Percentiles rank a stretch among this genome's conserved stretches.
Evolutionary conservation across 2,329 filamentous ascomycete genomes (phyloP).

Genomic region (Fusarium nanum): DNA sequence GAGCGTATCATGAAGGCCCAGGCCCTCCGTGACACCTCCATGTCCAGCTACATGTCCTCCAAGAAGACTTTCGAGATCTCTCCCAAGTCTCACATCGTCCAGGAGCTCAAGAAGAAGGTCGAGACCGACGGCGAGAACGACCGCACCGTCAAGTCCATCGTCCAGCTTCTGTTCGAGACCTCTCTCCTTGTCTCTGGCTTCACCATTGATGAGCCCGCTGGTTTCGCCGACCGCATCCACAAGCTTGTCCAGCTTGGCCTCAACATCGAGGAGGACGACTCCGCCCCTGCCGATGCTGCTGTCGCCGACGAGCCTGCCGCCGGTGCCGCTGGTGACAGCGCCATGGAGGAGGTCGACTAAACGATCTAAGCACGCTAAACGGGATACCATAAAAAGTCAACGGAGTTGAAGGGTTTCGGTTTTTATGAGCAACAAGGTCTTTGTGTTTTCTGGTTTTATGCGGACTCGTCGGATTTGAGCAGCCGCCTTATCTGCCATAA

Average conservation of each 20-base stretch:
- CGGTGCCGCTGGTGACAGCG: conserved; percentile 79
- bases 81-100: conserved; percentile 96
- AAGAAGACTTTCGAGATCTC: conserved; percentile 99
- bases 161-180: conserved; percentile 98
- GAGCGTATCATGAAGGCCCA: conserved; percentile 99
- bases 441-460: conserved; percentile 50
- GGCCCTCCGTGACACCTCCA: conserved; percentile 98
- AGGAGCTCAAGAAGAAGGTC: conserved; percentile 99
- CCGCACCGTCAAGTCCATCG: conserved; percentile 99
- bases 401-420: conserved; percentile 56
- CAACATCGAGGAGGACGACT: conserved; percentile 95
- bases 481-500: conserved; percentile 51
- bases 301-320: conserved; percentile 67
- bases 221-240: conserved; percentile 99
- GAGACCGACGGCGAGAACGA: conserved; percentile 98
- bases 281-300: conserved; percentile 69
- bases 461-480: conserved; percentile 42
- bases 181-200: conserved; percentile 98
- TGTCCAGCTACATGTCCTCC: conserved; percentile 99
- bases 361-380: conserved; percentile 45
- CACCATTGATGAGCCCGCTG: conserved; percentile 98
- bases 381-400: conserved; percentile 57
- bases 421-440: conserved; percentile 50
- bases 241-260: conserved; percentile 98
- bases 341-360: conserved; percentile 99